These are phyloP conservation scores for Tuber aestivum DNA, from an alignment of 495 filamentous ascomycete genomes.

Conservation along the genomic window DNA sequence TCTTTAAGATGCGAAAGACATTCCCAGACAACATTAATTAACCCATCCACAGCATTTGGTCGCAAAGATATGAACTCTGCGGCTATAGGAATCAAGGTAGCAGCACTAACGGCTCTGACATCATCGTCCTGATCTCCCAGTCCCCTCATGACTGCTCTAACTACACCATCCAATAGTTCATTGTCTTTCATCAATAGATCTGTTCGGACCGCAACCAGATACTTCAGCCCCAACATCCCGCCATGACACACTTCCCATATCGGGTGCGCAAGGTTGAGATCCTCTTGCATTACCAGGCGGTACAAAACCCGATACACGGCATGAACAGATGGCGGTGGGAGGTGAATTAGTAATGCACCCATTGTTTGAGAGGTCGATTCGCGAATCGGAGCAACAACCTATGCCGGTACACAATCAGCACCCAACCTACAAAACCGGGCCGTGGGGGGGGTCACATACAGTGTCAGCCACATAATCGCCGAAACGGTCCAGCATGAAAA, in stretches of 20 bases:
- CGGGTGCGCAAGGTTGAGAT: conserved; percentile 61
- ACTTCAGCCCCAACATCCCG: conserved; percentile 92
- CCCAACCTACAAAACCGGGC: neutral
- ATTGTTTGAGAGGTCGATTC: conserved; percentile 96
- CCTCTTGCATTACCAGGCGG: conserved; percentile 84
- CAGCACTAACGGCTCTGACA: conserved; percentile 92
- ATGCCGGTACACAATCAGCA: conserved; percentile 25
- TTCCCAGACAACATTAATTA: conserved; percentile 95
- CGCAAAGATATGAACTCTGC: conserved; percentile 84
- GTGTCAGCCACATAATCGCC: conserved; percentile 97
- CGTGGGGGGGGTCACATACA: conserved; percentile 44
- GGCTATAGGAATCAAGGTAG: conserved; percentile 90
- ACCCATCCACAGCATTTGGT: conserved; percentile 62
- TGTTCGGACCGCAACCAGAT: conserved; percentile 88
- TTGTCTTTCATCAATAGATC: conserved; percentile 78
- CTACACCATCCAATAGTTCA: conserved; percentile 84
- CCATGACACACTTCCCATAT: conserved; percentile 95
- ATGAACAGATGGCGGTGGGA: conserved; percentile 67
- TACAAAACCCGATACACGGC: conserved; percentile 73
- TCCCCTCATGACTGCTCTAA: conserved; percentile 88
- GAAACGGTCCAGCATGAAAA: conserved; percentile 95
- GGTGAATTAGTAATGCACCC: conserved; percentile 76
- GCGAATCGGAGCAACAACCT: conserved; percentile 80
- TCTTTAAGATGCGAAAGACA: conserved; percentile 92
- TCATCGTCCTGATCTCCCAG: conserved; percentile 87